Evolutionary conservation across 2,329 filamentous ascomycete species (phyloP).

Genomic region (Furcasterigmium furcatum): DNA sequence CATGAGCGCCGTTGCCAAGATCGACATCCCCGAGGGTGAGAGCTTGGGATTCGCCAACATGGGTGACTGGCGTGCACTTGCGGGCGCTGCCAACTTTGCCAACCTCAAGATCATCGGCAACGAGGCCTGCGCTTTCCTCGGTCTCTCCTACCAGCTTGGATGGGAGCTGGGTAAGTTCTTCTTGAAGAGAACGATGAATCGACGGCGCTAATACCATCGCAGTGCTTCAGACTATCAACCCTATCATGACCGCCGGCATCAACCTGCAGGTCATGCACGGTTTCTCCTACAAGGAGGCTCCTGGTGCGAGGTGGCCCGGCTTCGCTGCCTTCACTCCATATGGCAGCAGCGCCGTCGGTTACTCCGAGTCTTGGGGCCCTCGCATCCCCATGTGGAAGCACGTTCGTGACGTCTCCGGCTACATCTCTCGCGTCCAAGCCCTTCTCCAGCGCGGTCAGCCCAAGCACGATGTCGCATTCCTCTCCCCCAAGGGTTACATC

Average conservation of each 20-base stretch:
- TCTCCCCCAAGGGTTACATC: conserved; percentile 7
- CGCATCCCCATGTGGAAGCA: conserved; percentile 11
- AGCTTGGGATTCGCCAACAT: conserved; percentile 4
- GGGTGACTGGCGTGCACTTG: conserved; percentile 3
- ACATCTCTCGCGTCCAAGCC: conserved; percentile 3
- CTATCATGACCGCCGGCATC: conserved; percentile 11
- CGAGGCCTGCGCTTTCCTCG: conserved; percentile 6
- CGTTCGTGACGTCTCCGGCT: conserved; percentile 9
- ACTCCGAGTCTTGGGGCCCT: conserved; percentile 13
- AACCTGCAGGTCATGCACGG: conserved; percentile 13
- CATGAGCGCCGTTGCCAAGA: conserved; percentile 1
- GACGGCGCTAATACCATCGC: background rate
- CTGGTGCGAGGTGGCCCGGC: conserved; percentile 12
- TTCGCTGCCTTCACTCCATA: conserved; percentile 9
- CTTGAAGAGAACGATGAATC: background rate
- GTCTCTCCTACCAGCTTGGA: conserved; percentile 1
- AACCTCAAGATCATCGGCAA: conserved; percentile 1
- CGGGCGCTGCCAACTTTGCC: conserved; percentile 4
- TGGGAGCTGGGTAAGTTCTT: conserved; percentile 1
- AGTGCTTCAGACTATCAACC: conserved; percentile 8
- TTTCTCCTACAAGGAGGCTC: conserved; percentile 9
- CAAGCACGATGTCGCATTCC: conserved; percentile 11
- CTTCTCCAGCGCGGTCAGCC: conserved; percentile 6
- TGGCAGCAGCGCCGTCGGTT: conserved; percentile 4
- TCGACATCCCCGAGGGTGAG: conserved; percentile 5